These are phyloP conservation scores for Fraxinus floribunda DNA, from an alignment of 305 asterid genomes.

Conservation along the genomic window DNA sequence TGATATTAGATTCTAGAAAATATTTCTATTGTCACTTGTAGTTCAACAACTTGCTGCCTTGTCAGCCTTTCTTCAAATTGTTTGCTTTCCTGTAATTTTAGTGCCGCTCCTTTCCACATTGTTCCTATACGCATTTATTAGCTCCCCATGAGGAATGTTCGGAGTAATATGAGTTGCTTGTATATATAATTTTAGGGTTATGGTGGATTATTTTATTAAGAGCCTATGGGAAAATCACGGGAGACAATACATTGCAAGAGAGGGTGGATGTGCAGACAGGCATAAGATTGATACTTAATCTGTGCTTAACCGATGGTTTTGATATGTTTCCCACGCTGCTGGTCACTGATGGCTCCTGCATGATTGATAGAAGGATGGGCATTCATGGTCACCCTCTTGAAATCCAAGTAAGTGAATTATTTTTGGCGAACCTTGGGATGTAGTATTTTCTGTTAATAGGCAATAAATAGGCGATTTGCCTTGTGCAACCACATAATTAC, in stretches of 20 bases:
- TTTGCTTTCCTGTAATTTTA: not conserved
- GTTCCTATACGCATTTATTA: not conserved
- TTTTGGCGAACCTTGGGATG: not conserved
- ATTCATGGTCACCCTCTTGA: slow-evolving; percentile 86
- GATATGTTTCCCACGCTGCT: slow-evolving; percentile 85
- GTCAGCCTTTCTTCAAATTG: not conserved
- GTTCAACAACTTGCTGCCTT: not conserved
- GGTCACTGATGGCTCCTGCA: slow-evolving; percentile 88
- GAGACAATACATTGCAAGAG: slow-evolving; percentile 71
- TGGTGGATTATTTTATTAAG: slow-evolving; percentile 87
- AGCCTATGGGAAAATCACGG: slow-evolving; percentile 80
- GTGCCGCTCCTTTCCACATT: not conserved
- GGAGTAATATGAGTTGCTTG: slow-evolving; percentile 3
- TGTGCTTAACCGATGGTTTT: slow-evolving; percentile 75
- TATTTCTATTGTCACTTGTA: not conserved
- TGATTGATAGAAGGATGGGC: slow-evolving; percentile 90
- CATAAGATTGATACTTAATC: slow-evolving; percentile 56
- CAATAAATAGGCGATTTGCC: not conserved
- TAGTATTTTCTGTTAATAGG: not conserved
- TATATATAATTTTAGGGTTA: slow-evolving; percentile 43
- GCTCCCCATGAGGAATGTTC: not conserved
- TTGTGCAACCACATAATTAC: not conserved
- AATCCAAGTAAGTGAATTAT: slow-evolving; percentile 56
- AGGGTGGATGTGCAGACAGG: slow-evolving; percentile 85
- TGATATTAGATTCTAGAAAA: not conserved